Evolutionary conservation across 371 early-diverging fungal species (phyloP), one percentile per base, ranked within the genome.

Genomic region (Apophysomyces sp.): DNA sequence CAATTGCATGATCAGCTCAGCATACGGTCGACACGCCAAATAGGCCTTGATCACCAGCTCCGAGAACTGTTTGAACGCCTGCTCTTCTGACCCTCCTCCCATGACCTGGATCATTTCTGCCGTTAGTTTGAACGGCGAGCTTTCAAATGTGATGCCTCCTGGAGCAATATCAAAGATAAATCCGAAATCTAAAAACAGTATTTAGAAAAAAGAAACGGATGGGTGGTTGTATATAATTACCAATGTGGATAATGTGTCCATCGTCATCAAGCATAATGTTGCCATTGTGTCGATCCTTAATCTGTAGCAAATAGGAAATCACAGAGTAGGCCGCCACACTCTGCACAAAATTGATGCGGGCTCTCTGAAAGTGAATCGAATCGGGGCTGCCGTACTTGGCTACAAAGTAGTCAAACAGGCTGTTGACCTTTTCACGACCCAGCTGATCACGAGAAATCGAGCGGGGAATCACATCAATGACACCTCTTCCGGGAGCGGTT

Each of bases 201-300:
- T n/a, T 39, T 6, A 40, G 41, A 37, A 44, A 37, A 39, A 58
- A 9, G 18, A 40, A 41, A 41, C 24, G 15, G 4, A 8, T 16
- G 3, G 12, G 32, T 32, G 7, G 4, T 9, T 12, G n/a, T 49
- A 30, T 27, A 0, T 11, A 55, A 73, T 58, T 81, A 89, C 91
- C 93, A 60, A 99, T 99, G 72, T 99, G 99, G 65, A 99, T 86
- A 29, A 99, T 90, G 73, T 98, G 97, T 0, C 99, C 99, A 55
- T 92, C 84, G 53, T 95, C 92, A 66, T 99, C 98, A 62, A 99
- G 79, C 99, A 99, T 98, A 62, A 99, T 98, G 77, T 99, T 99
- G 54, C 99, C 99, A 74, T 99, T 99, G 78, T 99, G 99, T 26
- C 99, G 88, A 81, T 99, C 99, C 77, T 99, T 99, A 75, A 99